Percentiles rank a stretch among this genome's conserved stretches.
Conservation (phyloP, 495 filamentous ascomycete species). For the Parmelia sp. region DNA sequence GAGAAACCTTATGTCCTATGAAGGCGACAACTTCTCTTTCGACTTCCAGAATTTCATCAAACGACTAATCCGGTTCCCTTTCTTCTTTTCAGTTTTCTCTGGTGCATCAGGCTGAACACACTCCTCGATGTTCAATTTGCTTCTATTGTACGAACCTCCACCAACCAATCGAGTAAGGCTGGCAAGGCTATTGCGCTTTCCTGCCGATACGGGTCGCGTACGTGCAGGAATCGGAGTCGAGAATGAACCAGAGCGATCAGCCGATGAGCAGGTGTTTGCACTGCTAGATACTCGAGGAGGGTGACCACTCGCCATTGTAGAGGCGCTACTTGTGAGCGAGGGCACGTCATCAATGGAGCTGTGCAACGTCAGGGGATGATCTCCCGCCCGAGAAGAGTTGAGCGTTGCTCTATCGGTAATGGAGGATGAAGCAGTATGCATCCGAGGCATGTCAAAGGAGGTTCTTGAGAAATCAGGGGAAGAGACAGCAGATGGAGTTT, state of each 20-base stretch:
- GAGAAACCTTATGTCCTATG: neutral
- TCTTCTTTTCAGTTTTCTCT: conserved; percentile 60
- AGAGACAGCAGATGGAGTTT: conserved; percentile 31
- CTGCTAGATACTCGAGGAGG: conserved; percentile 42
- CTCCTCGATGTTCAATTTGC: conserved; percentile 73
- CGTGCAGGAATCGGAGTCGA: conserved; percentile 60
- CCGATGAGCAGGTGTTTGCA: conserved; percentile 43
- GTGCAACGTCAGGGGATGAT: conserved; percentile 58
- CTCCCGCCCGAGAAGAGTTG: conserved; percentile 43
- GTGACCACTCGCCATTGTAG: conserved; percentile 58
- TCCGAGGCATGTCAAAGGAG: conserved; percentile 62
- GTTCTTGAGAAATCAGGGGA: conserved; percentile 34
- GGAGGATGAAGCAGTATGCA: conserved; percentile 65
- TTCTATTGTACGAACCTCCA: conserved; percentile 68
- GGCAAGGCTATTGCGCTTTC: conserved; percentile 74
- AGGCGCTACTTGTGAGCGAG: conserved; percentile 78
- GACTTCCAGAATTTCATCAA: conserved; percentile 81
- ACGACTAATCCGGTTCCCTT: conserved; percentile 67
- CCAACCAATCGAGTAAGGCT: conserved; percentile 80
- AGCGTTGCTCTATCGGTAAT: conserved; percentile 61
- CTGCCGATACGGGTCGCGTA: conserved; percentile 35
- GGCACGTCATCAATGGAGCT: conserved; percentile 81
- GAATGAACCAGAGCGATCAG: conserved; percentile 63
- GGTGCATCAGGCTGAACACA: conserved; percentile 46
- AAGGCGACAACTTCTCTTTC: conserved; percentile 38